These are phyloP conservation scores for Metschnikowia gelsemii DNA, from an alignment of 805 yeast genomes.

Conservation along the genomic window DNA sequence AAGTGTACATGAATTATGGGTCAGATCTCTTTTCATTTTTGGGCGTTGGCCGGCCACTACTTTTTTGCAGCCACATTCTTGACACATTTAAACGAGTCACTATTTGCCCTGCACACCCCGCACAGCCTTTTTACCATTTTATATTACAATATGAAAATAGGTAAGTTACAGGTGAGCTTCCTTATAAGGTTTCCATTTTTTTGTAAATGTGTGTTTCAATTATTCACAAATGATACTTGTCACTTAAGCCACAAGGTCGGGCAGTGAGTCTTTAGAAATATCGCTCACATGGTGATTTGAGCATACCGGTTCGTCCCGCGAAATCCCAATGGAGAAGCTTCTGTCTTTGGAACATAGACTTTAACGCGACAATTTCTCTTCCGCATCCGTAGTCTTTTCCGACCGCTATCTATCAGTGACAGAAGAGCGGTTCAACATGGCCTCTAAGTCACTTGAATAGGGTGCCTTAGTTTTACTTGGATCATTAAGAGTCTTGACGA, in stretches of 20 bases:
- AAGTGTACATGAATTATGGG: neutral
- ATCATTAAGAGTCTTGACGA: conserved; percentile 21
- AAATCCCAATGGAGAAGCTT: too few species aligned
- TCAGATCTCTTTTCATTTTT: neutral
- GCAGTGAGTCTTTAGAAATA: neutral
- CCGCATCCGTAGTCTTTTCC: conserved; percentile 13
- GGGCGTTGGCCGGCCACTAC: neutral
- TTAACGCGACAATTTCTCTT: conserved; percentile 17
- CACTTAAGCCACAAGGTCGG: neutral
- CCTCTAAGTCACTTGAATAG: conserved; percentile 20
- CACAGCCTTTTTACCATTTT: neutral
- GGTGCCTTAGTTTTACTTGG: conserved; percentile 23
- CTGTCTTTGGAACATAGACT: too few species aligned
- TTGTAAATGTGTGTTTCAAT: too few species aligned
- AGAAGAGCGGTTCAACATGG: conserved; percentile 20
- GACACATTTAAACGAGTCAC: neutral
- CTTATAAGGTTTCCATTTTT: too few species aligned
- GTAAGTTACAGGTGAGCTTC: too few species aligned
- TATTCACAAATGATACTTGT: neutral
- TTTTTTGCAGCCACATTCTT: conserved; percentile 5
- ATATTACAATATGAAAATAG: too few species aligned
- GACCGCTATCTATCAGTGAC: conserved; percentile 16
- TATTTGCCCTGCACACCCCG: neutral
- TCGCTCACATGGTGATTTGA: too few species aligned
- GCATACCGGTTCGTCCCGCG: too few species aligned